Base-by-base conservation (phyloP, 306 rosid species). In the Canavalia ensiformis region DNA sequence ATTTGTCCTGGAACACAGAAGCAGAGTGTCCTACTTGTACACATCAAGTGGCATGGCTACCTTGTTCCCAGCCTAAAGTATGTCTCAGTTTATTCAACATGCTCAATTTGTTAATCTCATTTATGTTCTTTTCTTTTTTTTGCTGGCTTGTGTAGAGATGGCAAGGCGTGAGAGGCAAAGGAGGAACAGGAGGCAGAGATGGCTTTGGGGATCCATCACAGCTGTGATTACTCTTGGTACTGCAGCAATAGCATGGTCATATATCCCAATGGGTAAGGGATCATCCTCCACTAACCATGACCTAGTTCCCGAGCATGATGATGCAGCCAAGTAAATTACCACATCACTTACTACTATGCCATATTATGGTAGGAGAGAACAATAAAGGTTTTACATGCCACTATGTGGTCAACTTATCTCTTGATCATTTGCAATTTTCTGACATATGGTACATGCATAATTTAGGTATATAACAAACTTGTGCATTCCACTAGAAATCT, bases 131-230 rank as follows among this genome's bases (percentile, higher is more conserved):
- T 72, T 9, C 31, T 71, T 10, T 44, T 47, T 28, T 70, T 67
- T 54, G 50, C 2, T 84, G 76, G n/a, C 31, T 65, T 69, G 84
- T 85, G 29, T 4, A 96, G 99, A 93, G 87, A 74, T 77, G 88
- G 90, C 96, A 6, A 87, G 99, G 72, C 92, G 92, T 0, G 93
- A 87, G 82, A 91, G 99, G 84, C 91, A 89, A 74, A 83, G 86
- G 49, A 93, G 74, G 80, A 89, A 83, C 33, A 87, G 82, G 81
- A 88, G 87, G 88, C 98, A 92, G 30, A 93, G 87, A 79, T 96
- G 99, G 99, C 72, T 96, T 35, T 93, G 99, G 99, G 97, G 97
- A 31, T 89, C 92, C 18, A 84, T 93, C 37, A 90, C 94, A 30
- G 73, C 97, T 56, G 91, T 88, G 5, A 85, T 92, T 44, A 83